Conservation (phyloP, 345 rosid genomes). For the Gossypium turneri region DNA sequence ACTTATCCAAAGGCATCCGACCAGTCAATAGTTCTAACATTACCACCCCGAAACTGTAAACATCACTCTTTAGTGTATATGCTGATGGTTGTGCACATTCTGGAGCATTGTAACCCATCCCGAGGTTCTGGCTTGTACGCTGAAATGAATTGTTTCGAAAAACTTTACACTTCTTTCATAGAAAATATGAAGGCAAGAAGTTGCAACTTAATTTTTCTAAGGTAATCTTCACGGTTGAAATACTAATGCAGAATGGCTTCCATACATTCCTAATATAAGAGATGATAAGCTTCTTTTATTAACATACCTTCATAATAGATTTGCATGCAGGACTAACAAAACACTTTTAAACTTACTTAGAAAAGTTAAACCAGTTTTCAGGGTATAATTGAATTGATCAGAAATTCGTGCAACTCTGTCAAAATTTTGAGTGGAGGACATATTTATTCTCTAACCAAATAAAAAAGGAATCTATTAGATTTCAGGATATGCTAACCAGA, state of each 20-base stretch:
- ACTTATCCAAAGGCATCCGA: constrained; percentile 80
- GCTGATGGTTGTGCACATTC: constrained; percentile 69
- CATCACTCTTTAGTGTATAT: constrained; percentile 79
- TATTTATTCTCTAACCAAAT: background rate
- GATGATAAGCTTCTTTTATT: background rate
- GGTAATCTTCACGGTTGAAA: background rate
- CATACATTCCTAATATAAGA: background rate
- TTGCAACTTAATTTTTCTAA: background rate
- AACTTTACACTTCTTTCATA: background rate
- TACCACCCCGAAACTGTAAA: constrained; percentile 92
- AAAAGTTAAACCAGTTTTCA: background rate
- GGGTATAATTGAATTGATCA: background rate
- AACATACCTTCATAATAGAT: background rate
- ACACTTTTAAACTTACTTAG: background rate
- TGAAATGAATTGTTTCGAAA: constrained; percentile 17
- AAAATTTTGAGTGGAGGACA: background rate
- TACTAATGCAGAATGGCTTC: background rate
- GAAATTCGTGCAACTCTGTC: background rate
- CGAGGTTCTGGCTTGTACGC: constrained; percentile 88
- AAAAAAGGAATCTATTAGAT: background rate
- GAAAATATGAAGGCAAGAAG: constrained; percentile 2
- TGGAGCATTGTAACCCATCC: constrained; percentile 90
- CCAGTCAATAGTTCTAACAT: constrained; percentile 91
- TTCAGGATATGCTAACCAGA: constrained; percentile 35
- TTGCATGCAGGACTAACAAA: background rate